Conservation (phyloP, 106 monocot genomes). For the Apostasia ramifera region DNA sequence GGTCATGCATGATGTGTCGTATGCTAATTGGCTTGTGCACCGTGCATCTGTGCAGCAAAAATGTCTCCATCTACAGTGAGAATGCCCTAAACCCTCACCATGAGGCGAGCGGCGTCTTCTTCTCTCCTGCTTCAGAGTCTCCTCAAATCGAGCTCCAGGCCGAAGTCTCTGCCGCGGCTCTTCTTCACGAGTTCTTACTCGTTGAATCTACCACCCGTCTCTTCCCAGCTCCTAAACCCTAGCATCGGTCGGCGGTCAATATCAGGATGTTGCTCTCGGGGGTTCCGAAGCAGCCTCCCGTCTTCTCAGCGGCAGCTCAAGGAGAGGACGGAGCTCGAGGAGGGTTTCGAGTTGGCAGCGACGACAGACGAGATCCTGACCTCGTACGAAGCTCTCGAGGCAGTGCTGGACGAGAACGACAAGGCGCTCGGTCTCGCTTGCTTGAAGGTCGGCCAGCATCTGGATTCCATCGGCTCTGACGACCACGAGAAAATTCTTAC, state of each 20-base stretch:
- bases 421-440: slow-evolving; percentile 68
- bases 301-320: slow-evolving; percentile 21
- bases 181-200: background rate
- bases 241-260: too few relatives aligned
- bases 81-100: background rate
- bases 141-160: background rate
- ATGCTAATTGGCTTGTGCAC: too few relatives aligned
- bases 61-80: too few relatives aligned
- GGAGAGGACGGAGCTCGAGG: slow-evolving; percentile 28
- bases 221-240: background rate
- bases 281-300: background rate
- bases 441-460: slow-evolving; percentile 74
- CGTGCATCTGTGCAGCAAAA: too few relatives aligned
- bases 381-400: slow-evolving; percentile 45
- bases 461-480: slow-evolving; percentile 37
- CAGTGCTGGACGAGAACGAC: slow-evolving; percentile 25
- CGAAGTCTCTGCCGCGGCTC: background rate
- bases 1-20: too few relatives aligned
- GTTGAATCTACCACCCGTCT: background rate
- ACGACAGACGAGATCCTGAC: slow-evolving; percentile 55
- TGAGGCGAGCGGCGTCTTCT: background rate
- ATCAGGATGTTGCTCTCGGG: background rate
- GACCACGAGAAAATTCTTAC: slow-evolving; percentile 38
- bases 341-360: slow-evolving; percentile 62
- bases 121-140: background rate